Conservation (phyloP, 495 filamentous ascomycete genomes). For the Tuber microsphaerosporum region DNA sequence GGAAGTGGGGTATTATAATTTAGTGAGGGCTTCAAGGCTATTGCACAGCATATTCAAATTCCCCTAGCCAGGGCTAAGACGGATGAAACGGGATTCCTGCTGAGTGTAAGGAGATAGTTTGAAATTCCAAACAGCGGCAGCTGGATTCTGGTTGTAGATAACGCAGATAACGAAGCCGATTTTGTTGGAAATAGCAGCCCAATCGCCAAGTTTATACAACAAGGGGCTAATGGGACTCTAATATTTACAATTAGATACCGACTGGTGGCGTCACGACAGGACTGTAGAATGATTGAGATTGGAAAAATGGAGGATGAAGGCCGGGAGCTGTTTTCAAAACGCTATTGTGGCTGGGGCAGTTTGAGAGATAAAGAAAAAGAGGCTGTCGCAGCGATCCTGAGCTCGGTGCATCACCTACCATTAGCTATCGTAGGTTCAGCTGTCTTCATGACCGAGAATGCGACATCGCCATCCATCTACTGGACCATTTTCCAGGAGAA, state of each 20-base stretch:
- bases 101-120: conserved; percentile 8
- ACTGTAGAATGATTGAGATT: neutral
- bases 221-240: conserved; percentile 32
- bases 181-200: conserved; percentile 9
- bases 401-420: conserved; percentile 35
- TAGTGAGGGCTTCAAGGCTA: conserved; percentile 43
- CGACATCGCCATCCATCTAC: conserved; percentile 6
- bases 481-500: conserved; percentile 6
- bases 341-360: neutral
- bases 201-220: conserved; percentile 20
- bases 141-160: conserved; percentile 45
- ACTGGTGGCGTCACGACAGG: conserved; percentile 18
- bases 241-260: conserved; percentile 41
- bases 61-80: conserved; percentile 17
- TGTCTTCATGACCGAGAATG: conserved; percentile 38
- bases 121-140: conserved; percentile 8
- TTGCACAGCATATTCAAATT: conserved; percentile 40
- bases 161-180: conserved; percentile 41
- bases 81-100: neutral
- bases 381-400: conserved; percentile 20
- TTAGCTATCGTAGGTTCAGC: conserved; percentile 40
- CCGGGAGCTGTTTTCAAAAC: neutral
- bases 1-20: conserved; percentile 40
- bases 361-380: neutral
- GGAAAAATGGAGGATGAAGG: conserved; percentile 5